Conservation (phyloP, 306 rosid species). For the Cicer yamashitae region DNA sequence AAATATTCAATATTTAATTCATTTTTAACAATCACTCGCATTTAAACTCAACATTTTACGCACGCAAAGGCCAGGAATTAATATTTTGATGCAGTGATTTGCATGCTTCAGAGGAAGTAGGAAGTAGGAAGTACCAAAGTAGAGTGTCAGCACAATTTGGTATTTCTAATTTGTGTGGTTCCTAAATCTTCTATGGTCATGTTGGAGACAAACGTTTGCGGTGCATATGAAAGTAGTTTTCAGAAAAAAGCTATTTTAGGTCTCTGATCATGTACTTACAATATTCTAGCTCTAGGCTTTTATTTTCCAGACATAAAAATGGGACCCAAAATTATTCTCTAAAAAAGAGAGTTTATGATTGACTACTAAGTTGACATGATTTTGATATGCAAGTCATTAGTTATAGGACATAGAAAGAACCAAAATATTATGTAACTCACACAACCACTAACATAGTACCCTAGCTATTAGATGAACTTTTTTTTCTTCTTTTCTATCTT, state of each 20-base stretch:
- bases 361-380: constrained; percentile 49
- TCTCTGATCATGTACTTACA: constrained; percentile 49
- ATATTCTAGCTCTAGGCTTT: constrained; percentile 37
- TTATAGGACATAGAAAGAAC: constrained; percentile 24
- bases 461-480: constrained; percentile 29
- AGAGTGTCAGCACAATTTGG: constrained; percentile 16
- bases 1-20: too few species aligned
- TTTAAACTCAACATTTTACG: too few species aligned
- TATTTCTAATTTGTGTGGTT: constrained; percentile 44
- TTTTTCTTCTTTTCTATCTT: constrained; percentile 8
- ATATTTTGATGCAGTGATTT: constrained; percentile 32
- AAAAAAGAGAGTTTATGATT: constrained; percentile 30
- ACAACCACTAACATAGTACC: constrained; percentile 52
- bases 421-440: constrained; percentile 26
- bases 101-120: constrained; percentile 48
- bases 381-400: constrained; percentile 43
- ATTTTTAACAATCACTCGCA: too few species aligned
- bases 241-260: constrained; percentile 41
- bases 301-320: constrained; percentile 32
- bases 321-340: constrained; percentile 60
- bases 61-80: not conserved
- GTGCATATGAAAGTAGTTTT: constrained; percentile 44
- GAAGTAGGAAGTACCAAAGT: constrained; percentile 5
- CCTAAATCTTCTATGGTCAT: constrained; percentile 50
- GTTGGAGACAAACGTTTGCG: constrained; percentile 58